Evolutionary conservation across 2,329 filamentous ascomycete species (phyloP).

Genomic region (Xylariaceae sp.): DNA sequence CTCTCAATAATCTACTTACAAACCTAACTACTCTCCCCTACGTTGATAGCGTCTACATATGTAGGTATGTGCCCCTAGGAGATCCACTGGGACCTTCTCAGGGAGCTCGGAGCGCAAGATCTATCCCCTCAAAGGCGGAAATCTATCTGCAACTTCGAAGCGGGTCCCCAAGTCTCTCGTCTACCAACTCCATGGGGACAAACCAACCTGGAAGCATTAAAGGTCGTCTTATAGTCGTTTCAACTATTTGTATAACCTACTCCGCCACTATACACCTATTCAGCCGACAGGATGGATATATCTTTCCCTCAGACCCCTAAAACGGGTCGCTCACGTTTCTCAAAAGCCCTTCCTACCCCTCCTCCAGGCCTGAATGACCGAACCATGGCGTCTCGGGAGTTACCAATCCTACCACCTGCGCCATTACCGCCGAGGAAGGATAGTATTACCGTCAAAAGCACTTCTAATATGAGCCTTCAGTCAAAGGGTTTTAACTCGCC

Average conservation of each 20-base stretch:
- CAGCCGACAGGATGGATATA: constrained; percentile 33
- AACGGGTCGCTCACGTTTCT: constrained; percentile 60
- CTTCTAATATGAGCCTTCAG: constrained; percentile 31
- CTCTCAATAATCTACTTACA: constrained; percentile 12
- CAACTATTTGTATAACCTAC: constrained; percentile 28
- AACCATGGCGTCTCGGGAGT: constrained; percentile 31
- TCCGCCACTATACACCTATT: constrained; percentile 22
- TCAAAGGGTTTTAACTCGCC: constrained; percentile 39
- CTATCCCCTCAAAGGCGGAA: constrained; percentile 9
- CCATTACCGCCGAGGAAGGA: constrained; percentile 40
- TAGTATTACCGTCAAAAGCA: constrained; percentile 33
- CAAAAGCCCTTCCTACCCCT: constrained; percentile 62
- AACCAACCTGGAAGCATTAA: constrained; percentile 31
- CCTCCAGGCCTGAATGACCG: constrained; percentile 43
- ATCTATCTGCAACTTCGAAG: constrained; percentile 36
- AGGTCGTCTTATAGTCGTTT: constrained; percentile 27
- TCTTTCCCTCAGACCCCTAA: constrained; percentile 41
- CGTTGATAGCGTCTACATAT: neutral
- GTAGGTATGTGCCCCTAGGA: neutral
- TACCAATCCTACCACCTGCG: constrained; percentile 33
- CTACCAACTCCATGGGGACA: too few species aligned
- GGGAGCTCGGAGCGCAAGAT: constrained; percentile 10
- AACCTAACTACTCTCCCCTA: constrained; percentile 5
- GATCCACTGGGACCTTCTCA: constrained; percentile 2
- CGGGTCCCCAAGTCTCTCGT: constrained; percentile 24